Evolutionary conservation across 805 yeast genomes (phyloP).

Genomic region (Candida chilensis): DNA sequence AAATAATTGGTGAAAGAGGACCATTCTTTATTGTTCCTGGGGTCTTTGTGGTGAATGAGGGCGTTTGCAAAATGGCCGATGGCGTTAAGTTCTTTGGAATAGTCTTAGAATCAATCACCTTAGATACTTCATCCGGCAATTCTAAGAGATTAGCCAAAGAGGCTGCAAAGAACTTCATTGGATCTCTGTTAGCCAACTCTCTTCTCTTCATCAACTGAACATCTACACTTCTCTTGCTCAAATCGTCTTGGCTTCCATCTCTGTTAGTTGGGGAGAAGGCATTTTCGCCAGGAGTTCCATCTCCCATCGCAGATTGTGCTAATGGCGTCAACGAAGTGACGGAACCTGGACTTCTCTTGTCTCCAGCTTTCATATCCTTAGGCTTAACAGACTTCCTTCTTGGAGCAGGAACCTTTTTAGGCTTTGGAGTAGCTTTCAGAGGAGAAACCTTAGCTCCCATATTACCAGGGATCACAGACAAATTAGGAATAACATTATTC

Average conservation of each 20-base stretch:
- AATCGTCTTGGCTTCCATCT: conserved; percentile 4
- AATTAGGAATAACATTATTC: too few species aligned
- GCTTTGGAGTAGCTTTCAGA: background rate
- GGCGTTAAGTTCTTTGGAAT: conserved; percentile 18
- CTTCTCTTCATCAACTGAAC: conserved; percentile 33
- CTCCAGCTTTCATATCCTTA: background rate
- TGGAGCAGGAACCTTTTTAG: background rate
- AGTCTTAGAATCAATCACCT: conserved; percentile 10
- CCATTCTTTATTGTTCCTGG: conserved; percentile 11
- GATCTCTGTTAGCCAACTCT: conserved; percentile 34
- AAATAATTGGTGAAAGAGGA: conserved; percentile 27
- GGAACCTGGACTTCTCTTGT: background rate
- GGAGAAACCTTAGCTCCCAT: background rate
- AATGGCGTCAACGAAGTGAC: background rate
- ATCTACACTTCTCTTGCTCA: conserved; percentile 20
- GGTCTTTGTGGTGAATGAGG: conserved; percentile 21
- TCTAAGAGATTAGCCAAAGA: conserved; percentile 42
- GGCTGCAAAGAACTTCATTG: conserved; percentile 38
- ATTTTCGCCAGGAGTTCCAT: conserved; percentile 1
- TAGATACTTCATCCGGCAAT: conserved; percentile 26
- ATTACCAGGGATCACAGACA: background rate
- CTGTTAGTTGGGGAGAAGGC: conserved; percentile 7
- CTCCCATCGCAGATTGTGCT: background rate
- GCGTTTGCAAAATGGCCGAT: conserved; percentile 27
- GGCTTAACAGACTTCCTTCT: background rate